phyloP scores from a whole-genome alignment of 2,329 filamentous ascomycete genomes.

The Ophiostoma perfectum region DNA sequence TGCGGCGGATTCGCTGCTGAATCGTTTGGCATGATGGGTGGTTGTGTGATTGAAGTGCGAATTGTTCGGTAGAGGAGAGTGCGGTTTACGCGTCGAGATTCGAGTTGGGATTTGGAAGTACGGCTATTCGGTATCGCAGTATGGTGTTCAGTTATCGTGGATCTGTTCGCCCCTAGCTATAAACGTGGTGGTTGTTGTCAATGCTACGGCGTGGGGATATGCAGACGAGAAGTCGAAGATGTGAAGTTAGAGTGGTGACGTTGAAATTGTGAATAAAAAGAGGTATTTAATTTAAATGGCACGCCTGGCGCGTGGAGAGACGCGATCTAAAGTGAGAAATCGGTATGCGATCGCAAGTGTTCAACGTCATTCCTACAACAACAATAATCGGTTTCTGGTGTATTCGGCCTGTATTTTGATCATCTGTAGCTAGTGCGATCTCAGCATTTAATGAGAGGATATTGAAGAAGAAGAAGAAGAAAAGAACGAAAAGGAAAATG shows the following conservation, averaged over 20 bases:
- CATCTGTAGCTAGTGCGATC: no score
- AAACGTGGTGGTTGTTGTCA: not conserved
- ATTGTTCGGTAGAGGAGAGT: not conserved
- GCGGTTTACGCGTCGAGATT: not conserved
- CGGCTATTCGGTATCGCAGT: not conserved
- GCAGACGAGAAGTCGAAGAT: not conserved
- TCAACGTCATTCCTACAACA: no score
- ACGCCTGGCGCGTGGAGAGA: conserved; percentile 5
- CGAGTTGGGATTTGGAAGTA: not conserved
- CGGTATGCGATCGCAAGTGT: no score
- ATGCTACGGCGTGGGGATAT: not conserved
- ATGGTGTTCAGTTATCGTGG: not conserved
- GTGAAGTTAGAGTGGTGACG: conserved; percentile 10
- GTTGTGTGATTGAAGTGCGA: not conserved
- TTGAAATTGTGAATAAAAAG: conserved; percentile 6
- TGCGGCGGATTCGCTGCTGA: conserved; percentile 69
- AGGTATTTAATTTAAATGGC: conserved; percentile 2
- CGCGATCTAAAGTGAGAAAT: not conserved
- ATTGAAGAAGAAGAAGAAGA: not conserved
- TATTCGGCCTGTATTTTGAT: not conserved
- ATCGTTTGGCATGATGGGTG: conserved; percentile 74
- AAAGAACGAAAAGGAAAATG: not conserved
- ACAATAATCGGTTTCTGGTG: not conserved
- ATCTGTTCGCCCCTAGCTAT: not conserved
- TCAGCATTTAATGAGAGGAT: no score